Conservation (phyloP, 768 basidiomycete genomes). For the Termitomyces sp. region DNA sequence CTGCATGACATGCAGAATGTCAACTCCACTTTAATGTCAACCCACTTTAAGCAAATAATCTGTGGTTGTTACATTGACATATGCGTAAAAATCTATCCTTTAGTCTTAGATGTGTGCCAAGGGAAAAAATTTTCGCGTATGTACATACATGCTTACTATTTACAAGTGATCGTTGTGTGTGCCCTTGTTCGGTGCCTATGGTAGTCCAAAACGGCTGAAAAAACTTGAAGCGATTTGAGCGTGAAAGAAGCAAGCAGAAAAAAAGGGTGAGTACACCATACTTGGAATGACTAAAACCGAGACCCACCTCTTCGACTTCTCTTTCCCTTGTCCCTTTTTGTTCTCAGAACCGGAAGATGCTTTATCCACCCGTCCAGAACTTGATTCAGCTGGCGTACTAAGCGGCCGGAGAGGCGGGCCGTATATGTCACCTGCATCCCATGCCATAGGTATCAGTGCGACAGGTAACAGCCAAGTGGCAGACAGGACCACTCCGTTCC, state of each 20-base stretch:
- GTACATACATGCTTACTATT: not conserved
- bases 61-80: not conserved
- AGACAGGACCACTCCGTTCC: slow-evolving; percentile 73
- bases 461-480: slow-evolving; percentile 82
- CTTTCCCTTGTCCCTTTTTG: slow-evolving; percentile 2
- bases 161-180: not conserved
- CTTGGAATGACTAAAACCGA: not conserved
- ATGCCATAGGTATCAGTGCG: slow-evolving; percentile 67
- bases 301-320: slow-evolving; percentile 8
- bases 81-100: not conserved
- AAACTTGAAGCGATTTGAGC: not conserved
- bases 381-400: not conserved
- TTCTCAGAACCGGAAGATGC: not conserved
- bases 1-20: not conserved
- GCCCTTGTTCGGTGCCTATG: not conserved
- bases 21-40: not conserved
- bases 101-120: not conserved
- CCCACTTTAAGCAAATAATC: not conserved
- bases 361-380: not conserved
- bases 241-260: not conserved
- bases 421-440: slow-evolving; percentile 50
- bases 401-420: slow-evolving; percentile 19
- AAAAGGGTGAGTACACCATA: not conserved
- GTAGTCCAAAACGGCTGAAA: slow-evolving; percentile 3
- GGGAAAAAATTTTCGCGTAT: not conserved